Percentiles rank a stretch among this genome's conserved stretches.
phyloP scores from a whole-genome alignment of 2,329 filamentous ascomycete species.

The Geosmithia flava region DNA sequence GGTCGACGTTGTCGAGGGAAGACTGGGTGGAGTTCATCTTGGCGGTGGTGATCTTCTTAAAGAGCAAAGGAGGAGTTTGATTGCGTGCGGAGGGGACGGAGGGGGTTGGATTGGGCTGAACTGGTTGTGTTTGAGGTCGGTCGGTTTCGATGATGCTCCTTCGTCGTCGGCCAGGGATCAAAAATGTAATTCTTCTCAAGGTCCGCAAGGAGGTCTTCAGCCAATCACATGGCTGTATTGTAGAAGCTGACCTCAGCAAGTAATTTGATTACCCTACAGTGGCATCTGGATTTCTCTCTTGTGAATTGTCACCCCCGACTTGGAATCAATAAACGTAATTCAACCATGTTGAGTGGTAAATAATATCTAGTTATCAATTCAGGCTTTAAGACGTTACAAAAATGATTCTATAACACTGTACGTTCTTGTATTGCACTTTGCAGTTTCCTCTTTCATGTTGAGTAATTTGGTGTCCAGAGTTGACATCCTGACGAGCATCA shows the following conservation, averaged over 20 bases:
- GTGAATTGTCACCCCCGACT: too few relatives aligned
- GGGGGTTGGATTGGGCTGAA: background rate
- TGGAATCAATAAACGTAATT: too few relatives aligned
- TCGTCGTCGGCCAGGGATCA: background rate
- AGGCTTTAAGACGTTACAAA: too few relatives aligned
- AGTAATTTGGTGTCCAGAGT: too few relatives aligned
- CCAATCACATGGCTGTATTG: background rate
- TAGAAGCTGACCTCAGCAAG: background rate
- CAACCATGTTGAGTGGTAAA: too few relatives aligned
- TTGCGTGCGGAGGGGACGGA: too few relatives aligned
- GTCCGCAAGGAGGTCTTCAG: background rate
- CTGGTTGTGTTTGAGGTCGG: background rate
- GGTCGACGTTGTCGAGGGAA: constrained; percentile 42
- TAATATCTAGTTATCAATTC: too few relatives aligned
- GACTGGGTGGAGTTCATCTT: constrained; percentile 22
- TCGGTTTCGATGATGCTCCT: background rate
- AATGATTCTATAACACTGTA: too few relatives aligned
- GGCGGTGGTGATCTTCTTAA: background rate
- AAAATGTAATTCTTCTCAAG: background rate
- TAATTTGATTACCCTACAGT: background rate
- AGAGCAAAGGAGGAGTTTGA: background rate
- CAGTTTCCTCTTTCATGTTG: too few relatives aligned
- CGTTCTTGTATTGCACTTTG: too few relatives aligned
- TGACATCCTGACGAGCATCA: too few relatives aligned
- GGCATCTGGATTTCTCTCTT: too few relatives aligned